Evolutionary conservation across 805 yeast species (phyloP).

Genomic region (Metschnikowia drakensbergensis): DNA sequence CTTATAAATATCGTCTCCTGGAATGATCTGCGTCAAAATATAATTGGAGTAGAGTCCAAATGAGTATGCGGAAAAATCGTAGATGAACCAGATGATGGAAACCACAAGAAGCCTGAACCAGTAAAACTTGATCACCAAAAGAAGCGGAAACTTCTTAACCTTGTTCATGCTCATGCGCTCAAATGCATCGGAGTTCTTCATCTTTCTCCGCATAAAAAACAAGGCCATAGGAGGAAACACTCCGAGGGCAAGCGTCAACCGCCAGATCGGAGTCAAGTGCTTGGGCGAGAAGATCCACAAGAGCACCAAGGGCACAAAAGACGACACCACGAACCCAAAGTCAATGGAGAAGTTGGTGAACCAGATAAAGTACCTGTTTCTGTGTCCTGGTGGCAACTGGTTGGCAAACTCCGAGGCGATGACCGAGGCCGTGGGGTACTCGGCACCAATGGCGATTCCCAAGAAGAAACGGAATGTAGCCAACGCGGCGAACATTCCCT

Average conservation of each 20-base stretch:
- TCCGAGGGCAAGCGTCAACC: conserved; percentile 85
- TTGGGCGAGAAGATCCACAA: conserved; percentile 74
- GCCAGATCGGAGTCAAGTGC: conserved; percentile 83
- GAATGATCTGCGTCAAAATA: conserved; percentile 57
- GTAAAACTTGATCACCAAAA: conserved; percentile 69
- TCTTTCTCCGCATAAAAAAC: conserved; percentile 71
- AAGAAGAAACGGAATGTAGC: conserved; percentile 82
- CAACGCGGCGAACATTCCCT: conserved; percentile 78
- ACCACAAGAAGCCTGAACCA: conserved; percentile 75
- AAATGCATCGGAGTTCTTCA: conserved; percentile 71
- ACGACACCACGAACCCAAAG: conserved; percentile 73
- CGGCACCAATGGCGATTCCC: conserved; percentile 93
- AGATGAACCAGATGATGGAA: conserved; percentile 82
- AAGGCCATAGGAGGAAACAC: conserved; percentile 81
- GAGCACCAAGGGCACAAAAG: conserved; percentile 83
- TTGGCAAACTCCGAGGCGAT: conserved; percentile 91
- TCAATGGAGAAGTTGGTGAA: conserved; percentile 89
- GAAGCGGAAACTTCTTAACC: conserved; percentile 56
- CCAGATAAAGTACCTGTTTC: conserved; percentile 87
- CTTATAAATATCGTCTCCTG: conserved; percentile 59
- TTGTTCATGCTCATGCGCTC: conserved; percentile 64
- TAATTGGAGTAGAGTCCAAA: conserved; percentile 80
- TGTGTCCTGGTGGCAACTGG: conserved; percentile 68
- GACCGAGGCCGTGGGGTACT: conserved; percentile 90
- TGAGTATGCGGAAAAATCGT: conserved; percentile 84